Percentiles rank a stretch among this genome's conserved stretches.
phyloP scores from a whole-genome alignment of 2,329 filamentous ascomycete species.

The Aspergillus oerlinghausenensis region DNA sequence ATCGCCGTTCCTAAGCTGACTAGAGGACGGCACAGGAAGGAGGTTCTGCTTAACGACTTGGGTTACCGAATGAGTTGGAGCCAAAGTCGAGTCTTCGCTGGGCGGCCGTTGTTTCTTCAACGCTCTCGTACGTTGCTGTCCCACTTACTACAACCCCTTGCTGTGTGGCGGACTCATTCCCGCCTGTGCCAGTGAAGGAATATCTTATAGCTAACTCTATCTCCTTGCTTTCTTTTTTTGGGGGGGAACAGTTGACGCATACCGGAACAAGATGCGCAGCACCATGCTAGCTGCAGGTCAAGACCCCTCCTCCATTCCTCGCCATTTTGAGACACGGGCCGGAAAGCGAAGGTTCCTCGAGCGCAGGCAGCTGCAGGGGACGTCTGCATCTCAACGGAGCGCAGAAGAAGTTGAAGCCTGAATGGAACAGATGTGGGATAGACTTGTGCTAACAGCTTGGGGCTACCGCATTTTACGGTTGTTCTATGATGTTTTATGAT shows the following conservation, averaged over 20 bases:
- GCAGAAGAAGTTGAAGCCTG: slow-evolving; percentile 37
- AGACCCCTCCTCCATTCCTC: slow-evolving; percentile 67
- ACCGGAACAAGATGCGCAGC: slow-evolving; percentile 83
- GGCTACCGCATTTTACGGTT: not conserved
- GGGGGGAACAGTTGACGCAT: slow-evolving; percentile 71
- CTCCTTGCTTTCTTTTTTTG: not conserved
- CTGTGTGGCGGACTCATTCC: slow-evolving; percentile 5
- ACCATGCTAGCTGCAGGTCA: slow-evolving; percentile 75
- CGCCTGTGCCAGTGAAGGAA: slow-evolving; percentile 4
- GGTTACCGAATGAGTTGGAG: slow-evolving; percentile 96
- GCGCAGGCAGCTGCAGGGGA: slow-evolving; percentile 19
- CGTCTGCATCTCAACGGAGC: slow-evolving; percentile 28
- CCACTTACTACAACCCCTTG: slow-evolving; percentile 4
- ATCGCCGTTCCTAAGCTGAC: slow-evolving; percentile 72
- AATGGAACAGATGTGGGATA: not conserved
- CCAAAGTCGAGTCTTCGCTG: slow-evolving; percentile 86
- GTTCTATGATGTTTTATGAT: not conserved
- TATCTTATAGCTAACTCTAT: slow-evolving; percentile 11
- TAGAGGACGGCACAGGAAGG: slow-evolving; percentile 66
- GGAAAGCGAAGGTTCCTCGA: slow-evolving; percentile 76
- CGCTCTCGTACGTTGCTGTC: slow-evolving; percentile 68
- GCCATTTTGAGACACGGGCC: slow-evolving; percentile 82
- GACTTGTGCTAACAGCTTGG: not conserved
- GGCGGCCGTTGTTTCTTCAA: slow-evolving; percentile 80
- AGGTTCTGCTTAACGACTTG: slow-evolving; percentile 87